Percentiles rank a stretch among this genome's conserved stretches.
Evolutionary conservation across 2,329 filamentous ascomycete species (phyloP).

Genomic region (Botrytis deweyae): DNA sequence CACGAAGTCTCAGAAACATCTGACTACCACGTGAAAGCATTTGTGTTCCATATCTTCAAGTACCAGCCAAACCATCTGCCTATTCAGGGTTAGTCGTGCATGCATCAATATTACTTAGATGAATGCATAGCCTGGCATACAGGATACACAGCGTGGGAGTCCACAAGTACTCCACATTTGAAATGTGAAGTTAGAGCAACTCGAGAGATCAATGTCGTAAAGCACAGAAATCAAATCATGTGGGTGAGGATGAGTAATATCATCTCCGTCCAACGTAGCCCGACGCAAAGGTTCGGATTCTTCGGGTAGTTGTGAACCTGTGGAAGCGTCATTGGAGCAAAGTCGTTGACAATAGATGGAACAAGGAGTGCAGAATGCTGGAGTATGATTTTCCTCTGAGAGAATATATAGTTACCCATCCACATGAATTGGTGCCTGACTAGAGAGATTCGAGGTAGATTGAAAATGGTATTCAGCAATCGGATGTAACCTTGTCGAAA

Average conservation of each 20-base stretch:
- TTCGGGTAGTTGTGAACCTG: neutral
- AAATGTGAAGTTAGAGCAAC: neutral
- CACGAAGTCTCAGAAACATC: neutral
- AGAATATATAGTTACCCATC: neutral
- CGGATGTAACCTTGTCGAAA: neutral
- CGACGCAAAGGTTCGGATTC: neutral
- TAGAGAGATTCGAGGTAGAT: neutral
- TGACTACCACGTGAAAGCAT: neutral
- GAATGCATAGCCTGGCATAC: neutral
- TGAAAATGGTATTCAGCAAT: neutral
- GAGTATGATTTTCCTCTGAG: neutral
- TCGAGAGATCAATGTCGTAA: neutral
- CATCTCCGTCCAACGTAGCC: neutral
- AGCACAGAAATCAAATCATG: neutral
- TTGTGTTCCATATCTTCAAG: neutral
- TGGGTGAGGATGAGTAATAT: neutral
- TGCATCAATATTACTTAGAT: neutral
- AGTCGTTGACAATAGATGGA: neutral
- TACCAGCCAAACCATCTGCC: neutral
- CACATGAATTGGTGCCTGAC: neutral
- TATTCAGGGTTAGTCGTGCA: neutral
- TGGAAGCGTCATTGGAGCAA: neutral
- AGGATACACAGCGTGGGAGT: neutral
- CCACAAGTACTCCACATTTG: neutral
- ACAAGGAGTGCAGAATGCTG: neutral